Evolutionary conservation across 139 green algal species (phyloP), one percentile per base, ranked within the genome.

Genomic region (Asterochloris erici): DNA sequence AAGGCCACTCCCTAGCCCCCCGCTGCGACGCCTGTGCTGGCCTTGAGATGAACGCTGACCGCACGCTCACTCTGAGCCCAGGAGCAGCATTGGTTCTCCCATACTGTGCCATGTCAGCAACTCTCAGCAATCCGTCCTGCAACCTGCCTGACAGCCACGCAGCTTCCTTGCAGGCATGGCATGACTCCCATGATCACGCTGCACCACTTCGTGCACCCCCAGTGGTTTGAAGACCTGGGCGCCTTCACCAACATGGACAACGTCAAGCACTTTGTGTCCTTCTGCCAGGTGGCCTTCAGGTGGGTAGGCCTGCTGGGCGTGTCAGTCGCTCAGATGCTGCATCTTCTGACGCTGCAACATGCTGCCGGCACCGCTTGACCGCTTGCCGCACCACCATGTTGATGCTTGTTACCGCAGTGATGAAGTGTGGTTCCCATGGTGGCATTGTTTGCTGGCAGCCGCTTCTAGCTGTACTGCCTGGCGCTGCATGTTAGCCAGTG

Each of bases 141-240:
- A 71, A 10, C 66, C 19, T 24, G 21, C 66, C 17, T 71, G 19
- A 71, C 14, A n/a, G 74, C 29, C 29, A 79, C 23, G 16, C 74
- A 23, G 28, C 28, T 63, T 68, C 9, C 24, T 9, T 82, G 69
- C 84, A 87, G 84, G 79, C 64, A 84, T 60, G 79, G 79, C 1
- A 26, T 98, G 81, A 85, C 91, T 66, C 90, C 92, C 16, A 92
- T 93, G 54, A 86, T 93, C 26, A 96, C 94, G 24, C 86, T 97
- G 83, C 91, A 97, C 89, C 94, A 97, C 86, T 98, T 97, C 82
- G 90, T 92, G 63, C 93, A 97, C 77, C 94, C 94, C 13, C 71
- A 64, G 66, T 96, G 93, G 93, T 98, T 98, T 90, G 92, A 97
- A 68, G 86, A 90, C 0, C 80, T 93, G 73, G 93, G 93, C 19